Evolutionary conservation across 805 yeast genomes (phyloP), one percentile per base, ranked within the genome.

Genomic region (Yarrowia phangngaensis): DNA sequence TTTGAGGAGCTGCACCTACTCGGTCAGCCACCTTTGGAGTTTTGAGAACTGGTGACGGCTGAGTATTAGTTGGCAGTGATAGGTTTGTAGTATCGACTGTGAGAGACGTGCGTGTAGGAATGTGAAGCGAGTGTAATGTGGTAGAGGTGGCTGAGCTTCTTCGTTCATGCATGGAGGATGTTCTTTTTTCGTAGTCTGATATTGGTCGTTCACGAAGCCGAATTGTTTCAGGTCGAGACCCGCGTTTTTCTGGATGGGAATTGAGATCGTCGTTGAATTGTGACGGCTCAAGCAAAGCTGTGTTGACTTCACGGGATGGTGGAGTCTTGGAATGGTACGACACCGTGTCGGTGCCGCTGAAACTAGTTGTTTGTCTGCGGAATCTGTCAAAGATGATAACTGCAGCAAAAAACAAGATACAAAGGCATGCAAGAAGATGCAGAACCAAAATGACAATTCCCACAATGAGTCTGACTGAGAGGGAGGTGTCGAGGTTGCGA

Each of bases 21-120:
- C 58, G 38, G 32, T 65, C 13, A 65, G 68, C 40, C 28, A 34
- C 40, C n/a, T n/a, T n/a, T n/a, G n/a, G n/a, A n/a, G n/a, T n/a
- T n/a, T n/a, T n/a, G n/a, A n/a, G n/a, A n/a, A n/a, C n/a, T n/a
- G n/a, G n/a, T n/a, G n/a, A n/a, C n/a, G n/a, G n/a, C n/a, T n/a
- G n/a, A n/a, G n/a, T n/a, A n/a, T n/a, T n/a, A n/a, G n/a, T n/a
- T n/a, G n/a, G n/a, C n/a, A n/a, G n/a, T n/a, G n/a, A n/a, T n/a
- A n/a, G n/a, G n/a, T n/a, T n/a, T n/a, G 40, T 26, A 11, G 45
- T 38, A 8, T 38, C 45, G 19, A 38, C 27, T 6, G 45, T 38
- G 19, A 38, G 45, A 11, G 45, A 27, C 19, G 17, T 38, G 4
- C 41, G 41, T n/a, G n/a, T n/a, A n/a, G n/a, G n/a, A n/a, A n/a